Conservation (phyloP, 139 green algal genomes). For the Diplosphaera chodatii region DNA sequence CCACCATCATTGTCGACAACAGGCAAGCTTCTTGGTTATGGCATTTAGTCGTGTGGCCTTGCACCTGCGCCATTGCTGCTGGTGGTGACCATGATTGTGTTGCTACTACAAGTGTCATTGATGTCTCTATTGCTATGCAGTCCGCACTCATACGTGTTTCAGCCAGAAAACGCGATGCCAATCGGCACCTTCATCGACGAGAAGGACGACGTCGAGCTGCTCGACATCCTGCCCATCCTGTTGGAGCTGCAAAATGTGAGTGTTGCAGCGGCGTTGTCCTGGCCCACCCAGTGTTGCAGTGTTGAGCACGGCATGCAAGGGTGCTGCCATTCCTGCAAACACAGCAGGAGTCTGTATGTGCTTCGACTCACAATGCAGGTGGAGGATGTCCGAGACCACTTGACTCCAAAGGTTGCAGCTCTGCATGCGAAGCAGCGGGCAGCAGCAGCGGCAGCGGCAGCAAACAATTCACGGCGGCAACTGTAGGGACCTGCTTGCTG, state of each 20-base stretch:
- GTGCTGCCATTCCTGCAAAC: too few species aligned
- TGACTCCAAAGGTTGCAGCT: conserved; percentile 25
- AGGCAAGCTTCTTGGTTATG: too few species aligned
- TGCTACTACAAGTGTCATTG: too few species aligned
- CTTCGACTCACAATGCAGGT: too few species aligned
- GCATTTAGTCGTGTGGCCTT: too few species aligned
- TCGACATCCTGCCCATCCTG: conserved; percentile 79
- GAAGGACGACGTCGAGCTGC: conserved; percentile 77
- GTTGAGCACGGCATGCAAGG: too few species aligned
- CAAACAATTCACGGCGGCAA: background rate
- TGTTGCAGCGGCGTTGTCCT: conserved; percentile 8
- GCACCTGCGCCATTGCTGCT: too few species aligned
- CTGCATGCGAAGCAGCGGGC: background rate
- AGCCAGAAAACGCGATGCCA: conserved; percentile 92
- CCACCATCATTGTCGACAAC: conserved; percentile 96
- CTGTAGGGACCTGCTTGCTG: too few species aligned
- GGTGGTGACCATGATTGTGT: too few species aligned
- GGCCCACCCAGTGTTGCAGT: too few species aligned
- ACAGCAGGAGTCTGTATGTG: too few species aligned
- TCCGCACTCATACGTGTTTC: conserved; percentile 93
- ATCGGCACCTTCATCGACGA: conserved; percentile 94
- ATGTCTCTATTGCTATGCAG: background rate
- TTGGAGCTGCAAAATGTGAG: conserved; percentile 41
- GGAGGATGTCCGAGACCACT: conserved; percentile 53
- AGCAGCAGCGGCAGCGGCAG: too few species aligned